A percentile compares a stretch with the other conserved stretches of the same genome.
phyloP scores from a whole-genome alignment of 1,139 yeast species.

The Candida frijolesensis region DNA sequence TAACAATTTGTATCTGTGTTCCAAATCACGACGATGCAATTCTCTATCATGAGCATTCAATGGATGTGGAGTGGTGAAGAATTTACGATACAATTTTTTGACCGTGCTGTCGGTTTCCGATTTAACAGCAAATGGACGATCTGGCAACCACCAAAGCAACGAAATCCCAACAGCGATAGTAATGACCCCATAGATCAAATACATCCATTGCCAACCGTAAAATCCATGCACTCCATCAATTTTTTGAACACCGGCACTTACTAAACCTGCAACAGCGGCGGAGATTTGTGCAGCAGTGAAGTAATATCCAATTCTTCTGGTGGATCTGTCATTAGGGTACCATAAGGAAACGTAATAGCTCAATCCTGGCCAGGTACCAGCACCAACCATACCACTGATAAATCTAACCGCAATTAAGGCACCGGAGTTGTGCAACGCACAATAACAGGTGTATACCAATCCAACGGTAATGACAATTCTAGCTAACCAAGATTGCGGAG shows the following conservation, averaged over 20 bases:
- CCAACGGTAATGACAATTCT: constrained; percentile 81
- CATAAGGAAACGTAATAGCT: constrained; percentile 81
- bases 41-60: constrained; percentile 53
- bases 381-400: constrained; percentile 78
- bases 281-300: constrained; percentile 90
- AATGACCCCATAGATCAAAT: constrained; percentile 70
- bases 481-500: constrained; percentile 85
- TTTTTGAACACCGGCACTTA: constrained; percentile 84
- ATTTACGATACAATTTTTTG: constrained; percentile 22
- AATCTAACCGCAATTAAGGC: constrained; percentile 76
- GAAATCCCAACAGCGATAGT: constrained; percentile 69
- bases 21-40: constrained; percentile 68
- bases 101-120: constrained; percentile 18
- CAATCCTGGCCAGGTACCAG: constrained; percentile 95
- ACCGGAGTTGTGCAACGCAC: constrained; percentile 51
- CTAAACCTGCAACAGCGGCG: constrained; percentile 84
- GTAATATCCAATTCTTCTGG: constrained; percentile 83
- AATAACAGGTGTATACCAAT: constrained; percentile 71
- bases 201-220: constrained; percentile 90
- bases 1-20: constrained; percentile 37
- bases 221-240: constrained; percentile 73
- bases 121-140: constrained; percentile 47
- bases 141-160: constrained; percentile 86
- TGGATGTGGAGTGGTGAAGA: constrained; percentile 50
- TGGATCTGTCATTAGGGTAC: constrained; percentile 81